Base-by-base conservation (phyloP, 169 alveolate genomes). In the Plasmodium malariae region DNA sequence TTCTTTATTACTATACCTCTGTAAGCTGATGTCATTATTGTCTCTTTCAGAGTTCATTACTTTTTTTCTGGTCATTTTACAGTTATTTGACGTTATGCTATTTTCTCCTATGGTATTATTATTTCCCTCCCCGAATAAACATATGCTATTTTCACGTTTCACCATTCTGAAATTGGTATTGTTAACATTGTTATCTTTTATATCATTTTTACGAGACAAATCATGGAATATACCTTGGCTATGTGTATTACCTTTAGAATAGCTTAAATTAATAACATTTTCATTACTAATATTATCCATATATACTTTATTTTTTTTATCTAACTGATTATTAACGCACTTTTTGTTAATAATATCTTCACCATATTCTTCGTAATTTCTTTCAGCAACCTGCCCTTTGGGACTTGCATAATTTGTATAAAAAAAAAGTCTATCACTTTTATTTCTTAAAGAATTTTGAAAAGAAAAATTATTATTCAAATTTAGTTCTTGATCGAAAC, bases 41-140 rank as follows among this genome's bases (percentile, higher is more conserved):
- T 59, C 4, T 6, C 37, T 9, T 3, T 51, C 19, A 72, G 6
- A 5, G 6, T n/a, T 37, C 36, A 67, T 21, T 28, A 51, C 36
- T 6, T 6, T 40, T 49, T 72, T 49, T 30, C 6, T 37, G 0
- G 49, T 30, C 17, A 49, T 60, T 37, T 40, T 49, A 72, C 3
- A 28, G 12, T 30, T 49, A 9, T n/a, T n/a, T n/a, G n/a, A n/a
- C n/a, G 30, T 2, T 28, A 37, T 30, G 6, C 11, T 12, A 0
- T 26, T 21, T 21, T 36, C 37, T 54, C 57, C 37, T 30, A 7
- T 68, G 9, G 60, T 7, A 36, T 6, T 68, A 30, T 28, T 21
- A 68, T 36, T 68, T 68, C 76, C 62, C 9, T 17, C 76, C 21
- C 37, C 32, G 5, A n/a, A n/a, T n/a, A n/a, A n/a, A n/a, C 36